phyloP scores from a whole-genome alignment of 1,139 yeast species.

The Geotrichum australiense region DNA sequence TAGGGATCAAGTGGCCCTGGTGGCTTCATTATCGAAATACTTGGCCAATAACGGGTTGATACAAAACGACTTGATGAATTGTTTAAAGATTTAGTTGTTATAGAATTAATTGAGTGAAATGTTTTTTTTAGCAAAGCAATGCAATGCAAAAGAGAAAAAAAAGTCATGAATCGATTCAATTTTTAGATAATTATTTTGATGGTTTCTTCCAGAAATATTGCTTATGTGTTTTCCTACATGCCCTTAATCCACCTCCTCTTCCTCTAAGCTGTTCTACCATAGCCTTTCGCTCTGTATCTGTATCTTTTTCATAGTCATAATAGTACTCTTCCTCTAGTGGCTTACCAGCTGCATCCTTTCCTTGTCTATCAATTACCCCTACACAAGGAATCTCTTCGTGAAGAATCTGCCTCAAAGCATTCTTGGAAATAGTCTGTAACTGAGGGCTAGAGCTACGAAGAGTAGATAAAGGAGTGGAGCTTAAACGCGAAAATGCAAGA shows the following conservation, averaged over 20 bases:
- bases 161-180: too few species aligned
- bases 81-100: too few species aligned
- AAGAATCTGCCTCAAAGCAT: too few species aligned
- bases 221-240: slow-evolving; percentile 85
- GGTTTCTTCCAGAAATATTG: slow-evolving; percentile 40
- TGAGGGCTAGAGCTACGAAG: slow-evolving; percentile 46
- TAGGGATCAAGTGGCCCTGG: slow-evolving; percentile 58
- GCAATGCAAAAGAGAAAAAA: too few species aligned
- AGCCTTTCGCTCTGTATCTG: slow-evolving; percentile 57
- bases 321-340: slow-evolving; percentile 90
- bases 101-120: too few species aligned
- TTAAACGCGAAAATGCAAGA: slow-evolving; percentile 79
- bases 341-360: slow-evolving; percentile 96
- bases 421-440: background rate
- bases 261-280: slow-evolving; percentile 68
- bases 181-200: too few species aligned
- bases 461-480: slow-evolving; percentile 74
- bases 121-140: too few species aligned
- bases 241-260: slow-evolving; percentile 38
- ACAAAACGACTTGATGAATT: too few species aligned
- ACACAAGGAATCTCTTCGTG: too few species aligned
- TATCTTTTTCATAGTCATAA: slow-evolving; percentile 77
- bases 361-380: slow-evolving; percentile 79
- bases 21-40: slow-evolving; percentile 55
- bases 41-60: slow-evolving; percentile 53